Percentiles rank a stretch among this genome's conserved stretches.
These are phyloP conservation scores for Backusella luteola DNA, from an alignment of 192 early-diverging fungal genomes.

Conservation along the genomic window DNA sequence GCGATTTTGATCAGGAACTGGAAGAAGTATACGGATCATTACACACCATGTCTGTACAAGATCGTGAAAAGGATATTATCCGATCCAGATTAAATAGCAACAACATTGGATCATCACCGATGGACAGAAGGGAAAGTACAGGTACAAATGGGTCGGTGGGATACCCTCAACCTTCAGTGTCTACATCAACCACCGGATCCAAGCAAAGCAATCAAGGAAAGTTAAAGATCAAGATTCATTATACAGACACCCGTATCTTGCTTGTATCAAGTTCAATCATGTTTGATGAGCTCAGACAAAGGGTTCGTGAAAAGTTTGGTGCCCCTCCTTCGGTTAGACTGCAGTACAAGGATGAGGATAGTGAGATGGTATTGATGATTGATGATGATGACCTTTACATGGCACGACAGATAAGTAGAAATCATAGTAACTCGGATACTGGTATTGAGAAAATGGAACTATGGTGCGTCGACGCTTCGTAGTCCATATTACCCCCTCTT, in stretches of 20 bases:
- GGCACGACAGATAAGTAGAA: conserved; percentile 55
- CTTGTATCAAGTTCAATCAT: conserved; percentile 50
- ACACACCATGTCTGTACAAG: conserved; percentile 13
- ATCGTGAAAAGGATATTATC: conserved; percentile 21
- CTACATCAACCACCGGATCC: conserved; percentile 15
- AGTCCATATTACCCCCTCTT: background rate
- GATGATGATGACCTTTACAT: conserved; percentile 90
- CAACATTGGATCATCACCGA: background rate
- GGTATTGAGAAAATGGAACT: conserved; percentile 58
- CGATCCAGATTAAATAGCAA: conserved; percentile 8
- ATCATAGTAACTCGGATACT: conserved; percentile 34
- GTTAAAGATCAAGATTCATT: conserved; percentile 67
- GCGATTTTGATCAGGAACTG: conserved; percentile 22
- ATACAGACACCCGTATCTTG: conserved; percentile 62
- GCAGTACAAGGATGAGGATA: conserved; percentile 87
- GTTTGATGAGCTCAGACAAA: conserved; percentile 48
- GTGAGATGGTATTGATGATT: conserved; percentile 80
- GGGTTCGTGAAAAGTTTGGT: conserved; percentile 65
- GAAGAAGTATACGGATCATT: conserved; percentile 28
- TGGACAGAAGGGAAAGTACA: conserved; percentile 4
- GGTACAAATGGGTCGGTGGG: background rate
- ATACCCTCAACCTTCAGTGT: conserved; percentile 18
- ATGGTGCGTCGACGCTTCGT: conserved; percentile 40
- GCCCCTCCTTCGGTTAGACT: conserved; percentile 50
- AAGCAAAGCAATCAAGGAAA: conserved; percentile 21